These are phyloP conservation scores for Chimonanthus praecox DNA, from an alignment of 164 flowering plant species.

Conservation along the genomic window DNA sequence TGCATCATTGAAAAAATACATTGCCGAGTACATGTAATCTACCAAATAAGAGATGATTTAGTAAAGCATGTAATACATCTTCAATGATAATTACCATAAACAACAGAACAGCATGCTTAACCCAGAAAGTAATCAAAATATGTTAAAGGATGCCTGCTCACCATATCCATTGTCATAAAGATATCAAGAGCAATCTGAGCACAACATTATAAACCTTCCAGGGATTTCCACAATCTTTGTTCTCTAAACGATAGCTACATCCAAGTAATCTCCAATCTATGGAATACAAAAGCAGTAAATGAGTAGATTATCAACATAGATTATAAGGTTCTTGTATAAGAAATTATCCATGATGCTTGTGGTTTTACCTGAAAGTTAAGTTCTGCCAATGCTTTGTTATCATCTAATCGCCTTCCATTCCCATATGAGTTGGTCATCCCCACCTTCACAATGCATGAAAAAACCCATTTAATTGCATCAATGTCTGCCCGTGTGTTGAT, in stretches of 20 bases:
- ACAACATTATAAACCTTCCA: not conserved
- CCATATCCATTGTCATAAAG: not conserved
- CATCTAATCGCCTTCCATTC: conserved; percentile 59
- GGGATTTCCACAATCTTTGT: not conserved
- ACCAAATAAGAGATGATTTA: not conserved
- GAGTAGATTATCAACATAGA: not conserved
- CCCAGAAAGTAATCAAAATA: not conserved
- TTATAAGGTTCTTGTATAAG: not conserved
- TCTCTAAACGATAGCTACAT: conserved; percentile 69
- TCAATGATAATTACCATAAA: too few species aligned
- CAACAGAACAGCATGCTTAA: not conserved
- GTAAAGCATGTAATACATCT: not conserved
- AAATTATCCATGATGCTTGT: not conserved
- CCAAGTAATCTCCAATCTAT: conserved; percentile 94
- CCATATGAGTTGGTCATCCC: conserved; percentile 70
- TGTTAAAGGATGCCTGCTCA: not conserved
- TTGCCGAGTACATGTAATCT: not conserved
- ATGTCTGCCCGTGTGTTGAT: too few species aligned
- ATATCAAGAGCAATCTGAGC: not conserved
- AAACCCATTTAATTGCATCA: not conserved
- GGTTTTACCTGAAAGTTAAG: conserved; percentile 68
- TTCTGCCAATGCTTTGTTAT: conserved; percentile 62
- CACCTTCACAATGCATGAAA: conserved; percentile 41
- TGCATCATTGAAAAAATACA: not conserved
- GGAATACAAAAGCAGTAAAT: not conserved